Evolutionary conservation across 805 yeast species (phyloP), one percentile per base, ranked within the genome.

Genomic region (Diddensiella caesifluorescens): DNA sequence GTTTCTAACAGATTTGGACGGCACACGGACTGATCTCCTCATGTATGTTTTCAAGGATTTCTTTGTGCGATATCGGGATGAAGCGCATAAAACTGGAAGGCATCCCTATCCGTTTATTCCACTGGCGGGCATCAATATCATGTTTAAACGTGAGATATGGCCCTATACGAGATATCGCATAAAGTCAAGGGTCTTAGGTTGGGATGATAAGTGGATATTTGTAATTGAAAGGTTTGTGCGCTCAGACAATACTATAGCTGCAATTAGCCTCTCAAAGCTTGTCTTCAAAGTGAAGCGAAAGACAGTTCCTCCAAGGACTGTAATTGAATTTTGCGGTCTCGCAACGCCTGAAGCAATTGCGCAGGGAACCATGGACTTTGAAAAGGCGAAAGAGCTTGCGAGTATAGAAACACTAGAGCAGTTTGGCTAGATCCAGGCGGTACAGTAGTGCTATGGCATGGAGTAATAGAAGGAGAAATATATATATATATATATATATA

Each of bases 181-280:
- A 18, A 65, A 67, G 26, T 72, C 83, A 2, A 67, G 76, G 28
- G 71, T 89, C 15, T 58, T 83, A 4, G 81, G 90, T 5, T 88
- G 95, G 95, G 92, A 85, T 63, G 69, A 74, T 25, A 89, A 88
- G 61, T 87, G 96, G 95, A 53, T 89, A 10, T 88, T 78, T 56
- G 73, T 85, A 9, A 49, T 83, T 19, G 75, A 83, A 31, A 71
- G 75, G 53, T 86, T 87, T 55, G 73, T 71, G 9, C 65, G 70
- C 31, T 52, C 59, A 7, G 51, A 55, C 12, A 60, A 60, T n/a
- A 59, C 63, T 4, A 49, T 73, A 21, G 72, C 78, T 52, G 78
- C 87, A 0, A 64, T 78, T 16, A 77, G 82, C 1, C 58, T 87
- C 20, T 81, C 95, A 6, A 86, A 82, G 60, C 82, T 87, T 51